phyloP scores from a whole-genome alignment of 177 flowering plant genomes.

The Telopea speciosissima region DNA sequence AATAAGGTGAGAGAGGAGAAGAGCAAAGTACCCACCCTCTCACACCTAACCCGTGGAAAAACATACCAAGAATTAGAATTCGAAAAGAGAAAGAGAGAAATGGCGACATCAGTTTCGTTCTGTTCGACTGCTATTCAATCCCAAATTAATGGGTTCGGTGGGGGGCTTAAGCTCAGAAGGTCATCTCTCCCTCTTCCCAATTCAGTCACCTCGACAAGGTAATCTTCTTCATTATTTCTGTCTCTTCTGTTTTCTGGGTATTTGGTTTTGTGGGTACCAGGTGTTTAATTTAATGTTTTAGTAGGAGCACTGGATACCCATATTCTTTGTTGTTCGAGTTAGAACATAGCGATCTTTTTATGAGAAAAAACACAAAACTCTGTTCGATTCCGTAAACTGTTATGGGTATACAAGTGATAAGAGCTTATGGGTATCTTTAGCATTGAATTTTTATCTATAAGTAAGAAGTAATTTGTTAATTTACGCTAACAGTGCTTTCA shows the following conservation, averaged over 20 bases:
- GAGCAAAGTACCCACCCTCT: too few relatives aligned
- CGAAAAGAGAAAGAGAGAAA: neutral
- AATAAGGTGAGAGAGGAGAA: too few relatives aligned
- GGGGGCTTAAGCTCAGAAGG: slow-evolving; percentile 31
- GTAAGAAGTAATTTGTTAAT: too few relatives aligned
- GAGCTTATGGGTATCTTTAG: too few relatives aligned
- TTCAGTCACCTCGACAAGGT: slow-evolving; percentile 40
- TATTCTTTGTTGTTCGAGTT: neutral
- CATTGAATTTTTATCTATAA: too few relatives aligned
- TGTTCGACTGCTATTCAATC: slow-evolving; percentile 55
- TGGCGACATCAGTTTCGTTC: slow-evolving; percentile 44
- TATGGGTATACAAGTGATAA: neutral
- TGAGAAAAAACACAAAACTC: neutral
- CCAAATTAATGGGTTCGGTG: slow-evolving; percentile 44
- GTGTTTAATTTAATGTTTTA: neutral
- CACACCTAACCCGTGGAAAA: too few relatives aligned
- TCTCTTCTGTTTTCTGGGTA: neutral
- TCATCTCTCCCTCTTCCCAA: slow-evolving; percentile 30
- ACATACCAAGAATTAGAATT: too few relatives aligned
- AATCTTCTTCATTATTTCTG: neutral
- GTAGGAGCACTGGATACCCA: neutral
- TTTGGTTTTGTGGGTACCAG: slow-evolving; percentile 1
- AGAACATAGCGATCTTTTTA: neutral
- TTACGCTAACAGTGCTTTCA: too few relatives aligned
- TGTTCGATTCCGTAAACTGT: neutral